Conservation (phyloP, 1,139 yeast species). For the Candida mesenterica region DNA sequence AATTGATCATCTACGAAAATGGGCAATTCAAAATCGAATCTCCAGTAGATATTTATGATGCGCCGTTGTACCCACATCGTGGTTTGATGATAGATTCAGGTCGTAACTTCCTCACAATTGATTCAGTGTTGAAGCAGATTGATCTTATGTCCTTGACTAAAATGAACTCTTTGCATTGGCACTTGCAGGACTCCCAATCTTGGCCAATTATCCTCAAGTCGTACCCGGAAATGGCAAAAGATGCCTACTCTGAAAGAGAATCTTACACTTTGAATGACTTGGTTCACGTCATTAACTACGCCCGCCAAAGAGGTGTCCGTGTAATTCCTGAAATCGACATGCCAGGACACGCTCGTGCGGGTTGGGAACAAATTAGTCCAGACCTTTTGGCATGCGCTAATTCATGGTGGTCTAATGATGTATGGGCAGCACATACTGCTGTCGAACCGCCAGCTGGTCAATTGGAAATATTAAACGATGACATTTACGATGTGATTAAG, state of each 20-base stretch:
- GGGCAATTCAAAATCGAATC: constrained; percentile 29
- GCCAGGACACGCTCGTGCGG: constrained; percentile 50
- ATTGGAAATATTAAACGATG: constrained; percentile 35
- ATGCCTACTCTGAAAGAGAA: constrained; percentile 41
- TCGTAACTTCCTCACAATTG: constrained; percentile 36
- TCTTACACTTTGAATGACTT: constrained; percentile 35
- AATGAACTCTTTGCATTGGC: constrained; percentile 49
- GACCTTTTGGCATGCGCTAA: constrained; percentile 35
- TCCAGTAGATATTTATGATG: constrained; percentile 35
- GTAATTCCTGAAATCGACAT: constrained; percentile 48
- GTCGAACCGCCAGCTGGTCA: constrained; percentile 52
- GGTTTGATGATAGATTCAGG: constrained; percentile 47
- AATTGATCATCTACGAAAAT: constrained; percentile 32
- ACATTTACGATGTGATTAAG: constrained; percentile 34
- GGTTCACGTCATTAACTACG: constrained; percentile 32
- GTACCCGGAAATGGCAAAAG: constrained; percentile 43
- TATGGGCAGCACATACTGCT: constrained; percentile 28
- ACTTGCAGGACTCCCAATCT: constrained; percentile 43
- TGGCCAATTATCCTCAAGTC: constrained; percentile 42
- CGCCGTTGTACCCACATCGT: constrained; percentile 43
- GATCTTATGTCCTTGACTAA: constrained; percentile 44
- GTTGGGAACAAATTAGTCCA: constrained; percentile 40
- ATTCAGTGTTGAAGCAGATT: constrained; percentile 34
- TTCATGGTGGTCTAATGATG: constrained; percentile 32
- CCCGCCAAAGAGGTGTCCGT: constrained; percentile 39